phyloP scores from a whole-genome alignment of 345 rosid genomes.

The Pistacia atlantica region DNA sequence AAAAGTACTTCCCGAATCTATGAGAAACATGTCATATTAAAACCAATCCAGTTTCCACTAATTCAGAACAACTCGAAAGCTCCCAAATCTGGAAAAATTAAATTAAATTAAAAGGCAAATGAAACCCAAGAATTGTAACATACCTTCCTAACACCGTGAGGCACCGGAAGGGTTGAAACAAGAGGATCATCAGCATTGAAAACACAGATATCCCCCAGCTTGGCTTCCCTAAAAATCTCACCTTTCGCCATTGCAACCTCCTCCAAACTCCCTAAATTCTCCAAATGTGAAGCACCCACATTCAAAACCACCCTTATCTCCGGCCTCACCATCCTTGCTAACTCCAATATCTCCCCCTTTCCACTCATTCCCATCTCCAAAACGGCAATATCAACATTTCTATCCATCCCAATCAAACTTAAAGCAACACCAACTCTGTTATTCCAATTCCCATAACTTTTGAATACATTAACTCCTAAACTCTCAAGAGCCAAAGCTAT shows the following conservation, averaged over 20 bases:
- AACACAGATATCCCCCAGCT: constrained; percentile 25
- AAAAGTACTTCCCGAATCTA: not conserved
- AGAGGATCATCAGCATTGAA: constrained; percentile 39
- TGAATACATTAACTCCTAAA: constrained; percentile 18
- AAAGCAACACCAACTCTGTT: constrained; percentile 35
- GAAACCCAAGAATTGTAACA: not conserved
- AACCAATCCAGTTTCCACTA: not conserved
- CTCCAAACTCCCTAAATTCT: constrained; percentile 27
- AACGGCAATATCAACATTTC: constrained; percentile 19
- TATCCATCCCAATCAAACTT: constrained; percentile 28
- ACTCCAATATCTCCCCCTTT: constrained; percentile 40
- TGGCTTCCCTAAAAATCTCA: constrained; percentile 29
- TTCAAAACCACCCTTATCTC: constrained; percentile 27
- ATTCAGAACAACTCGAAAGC: not conserved
- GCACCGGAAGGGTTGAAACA: constrained; percentile 27
- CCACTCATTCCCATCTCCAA: constrained; percentile 42
- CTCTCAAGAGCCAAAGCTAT: constrained; percentile 31
- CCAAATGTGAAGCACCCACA: constrained; percentile 37
- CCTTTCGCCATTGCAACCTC: constrained; percentile 34
- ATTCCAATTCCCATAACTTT: constrained; percentile 36
- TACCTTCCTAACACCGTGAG: constrained; percentile 31
- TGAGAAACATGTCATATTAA: not conserved
- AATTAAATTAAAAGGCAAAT: not conserved
- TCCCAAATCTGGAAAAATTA: not conserved
- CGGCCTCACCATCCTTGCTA: constrained; percentile 33